Evolutionary conservation across 2,329 filamentous ascomycete genomes (phyloP), one percentile per base, ranked within the genome.

Genomic region (Aspergillus sp.): DNA sequence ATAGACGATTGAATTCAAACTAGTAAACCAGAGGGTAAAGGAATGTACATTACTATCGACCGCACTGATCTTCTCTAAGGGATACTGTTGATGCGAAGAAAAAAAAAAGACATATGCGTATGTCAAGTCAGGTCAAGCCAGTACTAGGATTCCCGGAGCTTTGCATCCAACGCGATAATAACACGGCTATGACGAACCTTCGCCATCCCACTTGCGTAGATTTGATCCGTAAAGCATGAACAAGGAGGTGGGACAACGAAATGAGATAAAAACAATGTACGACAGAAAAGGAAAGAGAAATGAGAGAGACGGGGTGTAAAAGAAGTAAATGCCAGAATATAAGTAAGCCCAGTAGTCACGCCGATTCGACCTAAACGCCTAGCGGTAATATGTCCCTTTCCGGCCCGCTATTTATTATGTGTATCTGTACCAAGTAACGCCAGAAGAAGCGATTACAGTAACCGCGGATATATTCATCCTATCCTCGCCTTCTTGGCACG

Each of bases 401-500:
- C 27, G 27, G 11, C 23, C 46, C 40, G 15, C 17, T 47, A 49
- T 57, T 48, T 47, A 49, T 57, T 48, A 52, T 47, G 39, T 46
- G 35, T 52, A 33, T 33, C 35, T 21, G 43, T 47, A 40, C 54
- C 51, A 52, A 51, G 39, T 55, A 58, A 58, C 46, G 46, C 51
- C 56, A 41, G 2, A 58, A 50, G 45, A 37, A 45, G 41, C 7
- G 31, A 43, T 21, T 12, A 52, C 11, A 19, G 19, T 6, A 31
- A 35, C 17, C 23, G 35, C 9, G n/a, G 7, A 33, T 19, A 21
- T 37, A 33, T n/a, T 50, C 37, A 61, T 40, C 57, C 56, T 6
- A 40, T 45, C 39, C 57, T 56, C 39, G 55, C 40, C 37, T 63
- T 63, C 43, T 58, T 63, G 27, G 61, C 41, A 43, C 59, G 61